Conservation (phyloP, 129 eudicot genomes). For the Tagetes erecta region DNA sequence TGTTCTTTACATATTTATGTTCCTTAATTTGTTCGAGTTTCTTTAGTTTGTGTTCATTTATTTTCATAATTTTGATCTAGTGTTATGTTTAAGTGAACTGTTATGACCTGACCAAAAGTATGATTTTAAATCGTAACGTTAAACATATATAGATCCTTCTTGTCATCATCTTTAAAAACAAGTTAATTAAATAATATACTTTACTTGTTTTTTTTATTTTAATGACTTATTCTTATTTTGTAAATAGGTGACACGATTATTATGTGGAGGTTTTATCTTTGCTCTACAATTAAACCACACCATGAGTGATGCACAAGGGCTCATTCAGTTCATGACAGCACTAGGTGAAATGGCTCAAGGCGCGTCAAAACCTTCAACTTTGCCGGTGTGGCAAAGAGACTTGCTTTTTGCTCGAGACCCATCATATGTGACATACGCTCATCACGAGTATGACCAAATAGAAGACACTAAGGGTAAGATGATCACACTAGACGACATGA, state of each 20-base stretch:
- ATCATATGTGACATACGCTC: conserved; percentile 43
- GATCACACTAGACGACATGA: conserved; percentile 35
- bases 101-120: too few relatives aligned
- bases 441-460: conserved; percentile 44
- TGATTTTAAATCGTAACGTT: too few relatives aligned
- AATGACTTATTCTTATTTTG: too few relatives aligned
- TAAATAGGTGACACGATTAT: conserved; percentile 41
- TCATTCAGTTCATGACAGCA: conserved; percentile 49
- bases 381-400: conserved; percentile 66
- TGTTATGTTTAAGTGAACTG: too few relatives aligned
- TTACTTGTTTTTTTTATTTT: too few relatives aligned
- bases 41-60: too few relatives aligned
- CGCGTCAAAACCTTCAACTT: conserved; percentile 36
- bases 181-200: too few relatives aligned
- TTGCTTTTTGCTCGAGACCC: conserved; percentile 49
- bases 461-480: conserved; percentile 35
- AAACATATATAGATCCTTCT: too few relatives aligned
- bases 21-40: too few relatives aligned
- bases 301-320: conserved; percentile 53
- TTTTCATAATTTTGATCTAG: too few relatives aligned
- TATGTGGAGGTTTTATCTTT: conserved; percentile 68
- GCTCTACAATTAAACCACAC: conserved; percentile 61
- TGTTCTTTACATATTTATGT: too few relatives aligned
- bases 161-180: too few relatives aligned
- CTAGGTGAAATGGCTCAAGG: conserved; percentile 62